Base-by-base conservation (phyloP, 2,329 filamentous ascomycete genomes). In the Colletotrichum karsti region DNA sequence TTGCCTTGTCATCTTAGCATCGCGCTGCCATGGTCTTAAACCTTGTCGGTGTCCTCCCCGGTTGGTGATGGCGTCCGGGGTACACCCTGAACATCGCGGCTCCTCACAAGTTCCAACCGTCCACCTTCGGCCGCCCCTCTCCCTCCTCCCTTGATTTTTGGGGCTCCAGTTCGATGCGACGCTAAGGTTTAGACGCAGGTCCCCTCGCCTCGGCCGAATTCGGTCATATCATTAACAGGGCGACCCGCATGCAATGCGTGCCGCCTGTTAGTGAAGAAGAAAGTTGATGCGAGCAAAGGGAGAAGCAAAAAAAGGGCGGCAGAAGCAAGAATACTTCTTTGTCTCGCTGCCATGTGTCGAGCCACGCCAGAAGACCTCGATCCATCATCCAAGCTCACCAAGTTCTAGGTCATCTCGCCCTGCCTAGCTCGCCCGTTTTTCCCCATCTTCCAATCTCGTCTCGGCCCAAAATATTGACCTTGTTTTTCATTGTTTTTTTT, bases 241-340 rank as follows among this genome's bases (percentile, higher is more conserved):
- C 42, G 26, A 28, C 26, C 22, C 8, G 48, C 30, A 28, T 35
- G 24, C 26, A 54, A 60, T 26, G 39, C 42, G 28, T 30, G 48
- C n/a, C 18, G 22, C 24, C 48, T 65, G 33, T 22, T 50, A 33
- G 26, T 48, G 55, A 68, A 65, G 63, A 67, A 57, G 65, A 59
- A 56, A 59, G 10, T 12, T 48, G 8, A n/a, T n/a, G n/a, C n/a
- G n/a, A n/a, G n/a, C n/a, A 46, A 54, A 28, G 8, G 58, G 24
- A 28, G 42, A 39, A 41, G 42, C 24, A 18, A 33, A n/a, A 22
- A 46, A 37, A 53, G 30, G 10, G 9, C 15, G 33, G 33, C 28
- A 53, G 22, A 20, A 57, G 26, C n/a, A 44, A 41, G 15, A 26
- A 62, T 37, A 42, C 35, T 24, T 33, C 28, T 63, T 44, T 46